These are phyloP conservation scores for Lonicera japonica DNA, from an alignment of 129 eudicot genomes.

Conservation along the genomic window DNA sequence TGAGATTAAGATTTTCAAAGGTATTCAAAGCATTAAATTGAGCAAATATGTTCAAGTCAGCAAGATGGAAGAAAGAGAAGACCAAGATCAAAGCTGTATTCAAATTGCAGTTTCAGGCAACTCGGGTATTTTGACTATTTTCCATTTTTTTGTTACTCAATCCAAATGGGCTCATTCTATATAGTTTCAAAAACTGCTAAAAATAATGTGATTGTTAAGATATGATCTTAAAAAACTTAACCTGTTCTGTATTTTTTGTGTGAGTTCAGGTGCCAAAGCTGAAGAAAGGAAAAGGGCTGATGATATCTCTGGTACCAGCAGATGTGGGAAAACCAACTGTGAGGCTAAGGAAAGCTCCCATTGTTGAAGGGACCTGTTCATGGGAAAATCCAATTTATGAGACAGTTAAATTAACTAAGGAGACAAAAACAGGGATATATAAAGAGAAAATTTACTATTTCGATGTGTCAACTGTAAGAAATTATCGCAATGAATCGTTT, in stretches of 20 bases:
- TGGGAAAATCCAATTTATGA: constrained; percentile 89
- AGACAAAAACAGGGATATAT: constrained; percentile 54
- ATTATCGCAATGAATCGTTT: not conserved
- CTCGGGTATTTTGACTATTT: constrained; percentile 50
- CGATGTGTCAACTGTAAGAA: constrained; percentile 66
- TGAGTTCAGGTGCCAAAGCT: constrained; percentile 68
- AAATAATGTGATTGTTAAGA: not conserved
- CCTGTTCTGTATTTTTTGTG: constrained; percentile 6
- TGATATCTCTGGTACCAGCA: constrained; percentile 77
- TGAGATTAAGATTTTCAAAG: not conserved
- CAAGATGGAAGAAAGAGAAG: constrained; percentile 69
- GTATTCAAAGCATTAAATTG: not conserved
- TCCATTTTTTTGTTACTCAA: not conserved
- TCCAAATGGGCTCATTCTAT: not conserved
- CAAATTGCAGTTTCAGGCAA: constrained; percentile 83
- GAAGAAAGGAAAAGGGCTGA: constrained; percentile 62
- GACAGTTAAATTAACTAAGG: constrained; percentile 55
- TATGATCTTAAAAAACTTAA: not conserved
- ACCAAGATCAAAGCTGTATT: constrained; percentile 81
- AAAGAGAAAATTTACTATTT: constrained; percentile 66
- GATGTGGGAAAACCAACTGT: constrained; percentile 82
- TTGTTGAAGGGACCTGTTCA: constrained; percentile 67
- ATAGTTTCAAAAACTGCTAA: not conserved
- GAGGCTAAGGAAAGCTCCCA: constrained; percentile 47
- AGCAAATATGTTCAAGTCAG: constrained; percentile 70